A percentile compares a stretch with the other conserved stretches of the same genome.
Conservation (phyloP, 1,139 yeast genomes). For the Lodderomyces theae region DNA sequence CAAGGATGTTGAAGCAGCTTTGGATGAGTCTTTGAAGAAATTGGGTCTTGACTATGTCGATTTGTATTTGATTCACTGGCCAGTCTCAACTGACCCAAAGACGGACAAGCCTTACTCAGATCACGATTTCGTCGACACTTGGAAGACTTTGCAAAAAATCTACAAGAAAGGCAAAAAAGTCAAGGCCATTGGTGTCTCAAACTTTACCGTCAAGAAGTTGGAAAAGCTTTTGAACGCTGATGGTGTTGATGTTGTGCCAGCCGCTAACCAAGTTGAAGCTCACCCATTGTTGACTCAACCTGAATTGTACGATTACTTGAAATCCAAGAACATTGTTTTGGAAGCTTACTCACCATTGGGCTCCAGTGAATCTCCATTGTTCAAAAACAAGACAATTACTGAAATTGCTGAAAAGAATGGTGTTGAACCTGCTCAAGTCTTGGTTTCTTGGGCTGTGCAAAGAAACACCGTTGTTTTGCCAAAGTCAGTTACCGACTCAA, state of each 20-base stretch:
- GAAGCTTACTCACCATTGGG: slow-evolving; percentile 66
- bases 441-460: slow-evolving; percentile 54
- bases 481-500: slow-evolving; percentile 43
- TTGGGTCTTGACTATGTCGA: slow-evolving; percentile 80
- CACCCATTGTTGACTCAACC: slow-evolving; percentile 59
- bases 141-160: slow-evolving; percentile 64
- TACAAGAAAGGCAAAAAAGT: slow-evolving; percentile 52
- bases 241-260: slow-evolving; percentile 45
- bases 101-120: slow-evolving; percentile 27
- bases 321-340: slow-evolving; percentile 42
- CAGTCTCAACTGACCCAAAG: slow-evolving; percentile 49
- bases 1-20: slow-evolving; percentile 54
- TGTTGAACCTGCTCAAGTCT: slow-evolving; percentile 43
- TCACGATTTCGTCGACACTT: slow-evolving; percentile 65
- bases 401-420: slow-evolving; percentile 45
- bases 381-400: slow-evolving; percentile 39
- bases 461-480: slow-evolving; percentile 54
- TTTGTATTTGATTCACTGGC: slow-evolving; percentile 86
- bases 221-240: slow-evolving; percentile 47
- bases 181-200: slow-evolving; percentile 62
- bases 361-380: slow-evolving; percentile 50
- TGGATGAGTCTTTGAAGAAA: slow-evolving; percentile 60
- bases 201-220: slow-evolving; percentile 47
- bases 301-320: slow-evolving; percentile 44
- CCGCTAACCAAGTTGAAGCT: slow-evolving; percentile 55